Evolutionary conservation across 352 stramenopile species (phyloP), one percentile per base, ranked within the genome.

Genomic region (Lagenidium sp.): DNA sequence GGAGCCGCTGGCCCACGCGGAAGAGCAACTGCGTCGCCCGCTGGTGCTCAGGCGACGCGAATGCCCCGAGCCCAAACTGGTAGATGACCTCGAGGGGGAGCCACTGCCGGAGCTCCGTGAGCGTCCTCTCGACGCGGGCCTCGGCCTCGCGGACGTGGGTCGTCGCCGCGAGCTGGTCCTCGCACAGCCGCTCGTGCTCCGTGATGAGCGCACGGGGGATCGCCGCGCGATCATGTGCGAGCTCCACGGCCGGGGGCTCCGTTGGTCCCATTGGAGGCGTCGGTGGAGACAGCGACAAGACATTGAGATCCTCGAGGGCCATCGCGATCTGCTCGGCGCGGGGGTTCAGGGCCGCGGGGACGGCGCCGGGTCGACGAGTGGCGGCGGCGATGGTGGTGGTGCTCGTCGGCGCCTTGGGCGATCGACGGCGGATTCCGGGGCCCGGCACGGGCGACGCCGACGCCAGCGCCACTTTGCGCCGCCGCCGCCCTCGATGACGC

Each of bases 61-160:
- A 83, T 40, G 68, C 64, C 1, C 71, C 75, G 0, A 77, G 40
- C 0, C 75, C 75, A 41, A 70, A 66, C 13, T 59, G 60, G 26
- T 87, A 85, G 41, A 87, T 68, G 13, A 81, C 56, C 19, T 87
- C 75, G 6, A 87, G 63, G 6, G 75, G 71, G 4, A 87, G 52
- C 52, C 59, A 80, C 26, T 70, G 60, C 28, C 61, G 69, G 39
- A 87, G 68, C 20, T 82, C 71, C 3, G 48, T 20, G 11, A 84
- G 59, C 1, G 63, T 66, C 36, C 68, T 47, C 4, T 71, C 60
- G 1, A 82, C 57, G 11, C 66, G 63, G 15, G 28, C 49, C 28
- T 73, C 55, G 4, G 67, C 63, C 0, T 24, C 50, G 2, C 46
- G 51, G 12, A 65, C 52, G 3, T 61, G 41, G 2, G 34, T 18